These are phyloP conservation scores for Diaporthe humulicola DNA, from an alignment of 2,329 filamentous ascomycete genomes.

Conservation along the genomic window DNA sequence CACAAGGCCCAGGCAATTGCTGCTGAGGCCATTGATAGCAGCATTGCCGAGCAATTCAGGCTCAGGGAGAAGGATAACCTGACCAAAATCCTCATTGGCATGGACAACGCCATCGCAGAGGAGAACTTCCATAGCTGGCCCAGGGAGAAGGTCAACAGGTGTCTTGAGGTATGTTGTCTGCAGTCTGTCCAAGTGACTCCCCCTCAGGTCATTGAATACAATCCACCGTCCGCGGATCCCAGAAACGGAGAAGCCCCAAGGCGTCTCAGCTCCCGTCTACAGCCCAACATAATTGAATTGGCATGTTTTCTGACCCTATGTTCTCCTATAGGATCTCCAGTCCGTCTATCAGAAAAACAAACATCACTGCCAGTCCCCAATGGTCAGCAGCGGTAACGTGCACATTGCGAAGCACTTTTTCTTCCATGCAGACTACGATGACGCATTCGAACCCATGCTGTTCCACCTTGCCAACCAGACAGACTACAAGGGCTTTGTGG, in stretches of 20 bases:
- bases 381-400: background rate
- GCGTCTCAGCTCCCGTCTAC: background rate
- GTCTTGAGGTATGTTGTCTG: constrained; percentile 4
- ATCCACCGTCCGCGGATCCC: background rate
- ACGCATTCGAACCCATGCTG: constrained; percentile 6
- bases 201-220: background rate
- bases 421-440: constrained; percentile 17
- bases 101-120: background rate
- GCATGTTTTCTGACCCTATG: background rate
- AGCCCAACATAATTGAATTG: background rate
- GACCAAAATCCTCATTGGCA: background rate
- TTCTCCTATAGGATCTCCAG: background rate
- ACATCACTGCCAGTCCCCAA: background rate
- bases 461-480: constrained; percentile 13
- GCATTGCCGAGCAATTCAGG: constrained; percentile 7
- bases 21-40: constrained; percentile 1
- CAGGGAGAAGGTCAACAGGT: constrained; percentile 12
- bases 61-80: background rate
- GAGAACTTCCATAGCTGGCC: background rate
- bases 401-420: constrained; percentile 4
- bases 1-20: constrained; percentile 1
- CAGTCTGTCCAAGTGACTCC: background rate
- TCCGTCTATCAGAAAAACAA: background rate
- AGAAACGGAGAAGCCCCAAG: background rate
- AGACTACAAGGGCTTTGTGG: background rate